Conservation (phyloP, 345 rosid species). For the Salix koriyanagi region DNA sequence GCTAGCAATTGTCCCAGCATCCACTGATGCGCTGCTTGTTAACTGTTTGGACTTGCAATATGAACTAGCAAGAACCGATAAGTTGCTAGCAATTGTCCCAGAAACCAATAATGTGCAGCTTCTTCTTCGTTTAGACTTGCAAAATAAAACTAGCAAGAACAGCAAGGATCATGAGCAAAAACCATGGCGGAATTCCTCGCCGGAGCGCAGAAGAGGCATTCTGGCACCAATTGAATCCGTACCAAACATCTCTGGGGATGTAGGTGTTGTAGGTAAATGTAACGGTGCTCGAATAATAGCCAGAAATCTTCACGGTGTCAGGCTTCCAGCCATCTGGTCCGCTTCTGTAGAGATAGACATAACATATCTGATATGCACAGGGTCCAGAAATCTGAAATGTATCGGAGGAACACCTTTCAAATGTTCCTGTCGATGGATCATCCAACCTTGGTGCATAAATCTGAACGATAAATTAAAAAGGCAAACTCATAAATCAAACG, state of each 20-base stretch:
- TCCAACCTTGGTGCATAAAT: slow-evolving; percentile 27
- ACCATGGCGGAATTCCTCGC: slow-evolving; percentile 3
- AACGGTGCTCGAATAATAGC: slow-evolving; percentile 11
- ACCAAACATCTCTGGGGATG: slow-evolving; percentile 19
- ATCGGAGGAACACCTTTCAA: slow-evolving; percentile 30
- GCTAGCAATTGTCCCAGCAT: neutral
- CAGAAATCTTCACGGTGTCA: slow-evolving; percentile 15
- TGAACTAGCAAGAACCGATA: slow-evolving; percentile 26
- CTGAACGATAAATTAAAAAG: slow-evolving; percentile 1
- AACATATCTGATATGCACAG: slow-evolving; percentile 28
- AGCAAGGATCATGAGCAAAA: slow-evolving; percentile 16
- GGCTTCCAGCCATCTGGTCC: slow-evolving; percentile 31
- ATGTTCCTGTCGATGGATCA: slow-evolving; percentile 20
- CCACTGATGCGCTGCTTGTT: neutral
- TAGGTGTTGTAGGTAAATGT: slow-evolving; percentile 9
- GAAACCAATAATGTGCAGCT: neutral
- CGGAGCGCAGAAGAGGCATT: slow-evolving; percentile 39
- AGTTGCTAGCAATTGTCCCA: neutral
- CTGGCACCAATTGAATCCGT: slow-evolving; percentile 18
- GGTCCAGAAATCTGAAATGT: slow-evolving; percentile 26
- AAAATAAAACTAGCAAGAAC: slow-evolving; percentile 32
- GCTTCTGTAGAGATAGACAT: slow-evolving; percentile 20
- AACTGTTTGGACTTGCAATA: slow-evolving; percentile 14
- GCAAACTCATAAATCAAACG: neutral
- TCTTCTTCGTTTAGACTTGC: neutral